Evolutionary conservation across 805 yeast genomes (phyloP).

Genomic region (Sugiyamaella valdiviana): DNA sequence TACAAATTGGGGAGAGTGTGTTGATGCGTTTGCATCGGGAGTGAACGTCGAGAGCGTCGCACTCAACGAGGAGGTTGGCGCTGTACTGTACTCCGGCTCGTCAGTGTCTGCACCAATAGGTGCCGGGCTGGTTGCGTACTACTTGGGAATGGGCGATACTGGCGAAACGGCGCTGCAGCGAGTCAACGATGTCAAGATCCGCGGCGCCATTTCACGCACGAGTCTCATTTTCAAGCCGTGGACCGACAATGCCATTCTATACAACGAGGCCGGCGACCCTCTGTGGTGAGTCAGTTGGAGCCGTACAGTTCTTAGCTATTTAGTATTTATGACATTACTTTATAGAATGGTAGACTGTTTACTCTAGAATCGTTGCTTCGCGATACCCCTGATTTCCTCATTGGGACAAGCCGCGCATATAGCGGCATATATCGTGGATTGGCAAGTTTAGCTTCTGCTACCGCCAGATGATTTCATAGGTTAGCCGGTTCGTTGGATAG

Average conservation of each 20-base stretch:
- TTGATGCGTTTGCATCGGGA: constrained; percentile 81
- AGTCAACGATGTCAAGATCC: constrained; percentile 15
- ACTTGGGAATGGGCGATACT: constrained; percentile 33
- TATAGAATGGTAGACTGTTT: too few species aligned
- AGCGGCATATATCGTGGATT: too few species aligned
- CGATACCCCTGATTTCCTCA: too few species aligned
- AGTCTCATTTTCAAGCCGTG: constrained; percentile 22
- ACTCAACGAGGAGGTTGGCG: constrained; percentile 5
- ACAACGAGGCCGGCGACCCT: constrained; percentile 26
- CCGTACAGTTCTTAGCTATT: too few species aligned
- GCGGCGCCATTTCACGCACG: constrained; percentile 14
- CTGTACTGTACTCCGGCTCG: constrained; percentile 51
- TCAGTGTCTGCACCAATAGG: constrained; percentile 97
- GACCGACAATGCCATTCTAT: constrained; percentile 23
- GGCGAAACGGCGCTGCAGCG: constrained; percentile 19
- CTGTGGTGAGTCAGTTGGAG: constrained; percentile 17
- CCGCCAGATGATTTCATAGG: too few species aligned
- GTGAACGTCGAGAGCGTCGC: constrained; percentile 62
- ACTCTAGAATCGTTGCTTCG: too few species aligned
- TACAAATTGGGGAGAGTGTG: constrained; percentile 92
- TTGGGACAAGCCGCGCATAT: too few species aligned
- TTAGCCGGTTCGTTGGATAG: too few species aligned
- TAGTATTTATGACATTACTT: too few species aligned
- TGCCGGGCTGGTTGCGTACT: constrained; percentile 83
- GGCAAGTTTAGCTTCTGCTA: too few species aligned